A percentile compares a stretch with the other conserved stretches of the same genome.
Evolutionary conservation across 208 protist genomes (phyloP).

Genomic region (Trypanosoma cruzi): DNA sequence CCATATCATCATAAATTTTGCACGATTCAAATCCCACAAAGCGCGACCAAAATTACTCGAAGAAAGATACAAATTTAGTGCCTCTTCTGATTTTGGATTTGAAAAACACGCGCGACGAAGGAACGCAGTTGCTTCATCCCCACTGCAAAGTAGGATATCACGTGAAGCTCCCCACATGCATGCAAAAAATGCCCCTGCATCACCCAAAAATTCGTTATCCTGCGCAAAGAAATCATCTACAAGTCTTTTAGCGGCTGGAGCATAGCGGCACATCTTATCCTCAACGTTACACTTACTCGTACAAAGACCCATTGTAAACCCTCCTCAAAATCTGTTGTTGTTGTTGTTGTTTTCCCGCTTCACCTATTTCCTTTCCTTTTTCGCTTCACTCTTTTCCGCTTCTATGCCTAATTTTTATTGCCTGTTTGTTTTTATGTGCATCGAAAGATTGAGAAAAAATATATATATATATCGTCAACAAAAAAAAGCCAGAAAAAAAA

Average conservation of each 20-base stretch:
- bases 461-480: background rate
- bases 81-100: slow-evolving; percentile 33
- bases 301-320: slow-evolving; percentile 36
- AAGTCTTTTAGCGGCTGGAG: slow-evolving; percentile 37
- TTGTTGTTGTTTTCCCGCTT: background rate
- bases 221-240: too few species aligned
- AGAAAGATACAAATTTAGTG: slow-evolving; percentile 38
- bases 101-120: slow-evolving; percentile 38
- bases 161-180: slow-evolving; percentile 43
- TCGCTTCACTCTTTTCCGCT: too few species aligned
- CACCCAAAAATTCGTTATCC: slow-evolving; percentile 51
- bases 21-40: slow-evolving; percentile 42
- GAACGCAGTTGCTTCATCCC: slow-evolving; percentile 52
- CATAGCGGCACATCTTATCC: slow-evolving; percentile 33
- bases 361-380: background rate
- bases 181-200: slow-evolving; percentile 54
- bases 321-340: background rate
- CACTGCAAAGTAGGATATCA: slow-evolving; percentile 42
- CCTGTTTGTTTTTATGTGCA: background rate
- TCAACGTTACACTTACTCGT: slow-evolving; percentile 18
- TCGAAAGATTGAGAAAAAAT: background rate
- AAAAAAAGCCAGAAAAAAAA: background rate
- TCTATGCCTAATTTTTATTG: background rate
- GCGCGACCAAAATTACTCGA: slow-evolving; percentile 26
- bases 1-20: slow-evolving; percentile 74